These are phyloP conservation scores for Paraconiothyrium sp. DNA, from an alignment of 2,329 filamentous ascomycete species.

Conservation along the genomic window DNA sequence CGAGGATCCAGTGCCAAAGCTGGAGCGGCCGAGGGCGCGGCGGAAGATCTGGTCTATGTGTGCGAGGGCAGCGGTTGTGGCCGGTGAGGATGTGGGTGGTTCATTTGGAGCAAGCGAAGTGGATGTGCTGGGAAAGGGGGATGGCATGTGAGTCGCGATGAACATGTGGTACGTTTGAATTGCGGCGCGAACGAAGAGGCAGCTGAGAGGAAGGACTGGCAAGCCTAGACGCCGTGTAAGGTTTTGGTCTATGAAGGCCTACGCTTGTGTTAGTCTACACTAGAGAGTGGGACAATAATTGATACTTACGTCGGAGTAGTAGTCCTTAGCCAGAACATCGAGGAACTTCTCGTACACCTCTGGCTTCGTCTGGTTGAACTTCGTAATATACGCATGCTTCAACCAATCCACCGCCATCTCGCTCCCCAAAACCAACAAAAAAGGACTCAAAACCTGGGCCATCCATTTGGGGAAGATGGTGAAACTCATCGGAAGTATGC, in stretches of 20 bases:
- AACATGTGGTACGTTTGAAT: conserved; percentile 99
- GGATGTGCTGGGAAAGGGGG: conserved; percentile 73
- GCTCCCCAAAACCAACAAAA: conserved; percentile 91
- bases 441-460: conserved; percentile 89
- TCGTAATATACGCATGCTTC: conserved; percentile 97
- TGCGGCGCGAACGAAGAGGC: conserved; percentile 92
- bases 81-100: conserved; percentile 65
- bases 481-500: conserved; percentile 89
- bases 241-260: conserved; percentile 91
- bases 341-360: conserved; percentile 88
- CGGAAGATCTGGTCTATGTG: conserved; percentile 82
- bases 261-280: conserved; percentile 19
- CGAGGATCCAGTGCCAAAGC: conserved; percentile 64
- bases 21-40: conserved; percentile 77
- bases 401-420: conserved; percentile 97
- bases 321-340: conserved; percentile 95
- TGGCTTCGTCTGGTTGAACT: conserved; percentile 97
- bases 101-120: conserved; percentile 71
- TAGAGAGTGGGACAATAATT: neutral
- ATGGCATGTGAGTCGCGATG: conserved; percentile 83
- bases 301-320: conserved; percentile 85
- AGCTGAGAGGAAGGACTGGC: conserved; percentile 90
- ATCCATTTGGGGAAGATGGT: conserved; percentile 87
- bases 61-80: conserved; percentile 79
- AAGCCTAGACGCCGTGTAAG: conserved; percentile 88